Base-by-base conservation (phyloP, 2,329 filamentous ascomycete genomes). In the Hypoxylon sp. region DNA sequence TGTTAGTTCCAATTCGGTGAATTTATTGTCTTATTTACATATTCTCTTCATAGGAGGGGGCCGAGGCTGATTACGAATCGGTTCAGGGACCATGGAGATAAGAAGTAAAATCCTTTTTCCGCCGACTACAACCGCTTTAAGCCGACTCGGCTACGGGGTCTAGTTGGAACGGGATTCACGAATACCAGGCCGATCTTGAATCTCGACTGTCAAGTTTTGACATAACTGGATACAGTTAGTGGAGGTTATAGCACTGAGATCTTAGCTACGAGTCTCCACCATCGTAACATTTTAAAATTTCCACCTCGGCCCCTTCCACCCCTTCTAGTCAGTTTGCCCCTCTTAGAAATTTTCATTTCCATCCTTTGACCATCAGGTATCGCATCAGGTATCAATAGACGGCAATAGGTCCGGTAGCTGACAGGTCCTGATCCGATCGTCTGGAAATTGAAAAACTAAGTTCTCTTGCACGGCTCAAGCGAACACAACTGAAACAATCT, bases 221-320 rank as follows among this genome's bases (percentile, higher is more conserved):
- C 54, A 47, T 53, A 30, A 27, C 25, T 51, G 32, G 50, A 56
- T 54, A 37, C 51, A 43, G 14, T 25, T 43, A 54, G 29, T 61
- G 53, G 53, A 63, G 30, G 29, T 5, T 41, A 41, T 23, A 29
- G n/a, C 32, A 41, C 32, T 41, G 41, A 64, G 64, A 64, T 59
- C 60, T 63, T 62, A 61, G 63, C 63, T 66, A 66, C 63, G 62
- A 68, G 52, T 34, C 46, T 51, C 65, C 65, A 53, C 63, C 45
- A 58, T 69, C 21, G 32, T 60, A 52, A 50, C 54, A 52, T 58
- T 61, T 19, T 39, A 45, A 62, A 65, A 54, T 65, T 68, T 65
- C 37, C 56, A 66, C 66, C 66, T 69, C 66, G 66, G 66, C 60
- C 55, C 48, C 46, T 62, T 48, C 47, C 19, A 43, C 51, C 39